phyloP scores from a whole-genome alignment of 1,139 yeast genomes.

The Wickerhamomyces sp. region DNA sequence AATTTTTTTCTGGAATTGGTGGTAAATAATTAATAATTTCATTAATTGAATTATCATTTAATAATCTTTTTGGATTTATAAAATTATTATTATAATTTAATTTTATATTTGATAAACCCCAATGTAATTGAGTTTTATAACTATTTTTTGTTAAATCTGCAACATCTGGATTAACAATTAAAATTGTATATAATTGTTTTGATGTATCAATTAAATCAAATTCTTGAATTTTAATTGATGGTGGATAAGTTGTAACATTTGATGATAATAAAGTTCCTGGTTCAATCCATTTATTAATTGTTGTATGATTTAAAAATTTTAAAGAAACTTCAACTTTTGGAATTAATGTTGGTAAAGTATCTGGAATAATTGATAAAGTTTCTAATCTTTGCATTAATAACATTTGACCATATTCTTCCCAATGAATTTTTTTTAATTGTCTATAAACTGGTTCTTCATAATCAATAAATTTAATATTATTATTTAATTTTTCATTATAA shows the following conservation, averaged over 20 bases:
- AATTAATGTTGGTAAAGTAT: slow-evolving; percentile 84
- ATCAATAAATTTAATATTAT: slow-evolving; percentile 48
- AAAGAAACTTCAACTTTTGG: slow-evolving; percentile 76
- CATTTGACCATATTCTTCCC: slow-evolving; percentile 69
- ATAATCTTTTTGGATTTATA: slow-evolving; percentile 42
- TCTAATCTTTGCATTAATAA: slow-evolving; percentile 86
- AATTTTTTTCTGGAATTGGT: slow-evolving; percentile 85
- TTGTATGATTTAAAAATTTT: slow-evolving; percentile 66
- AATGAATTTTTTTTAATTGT: slow-evolving; percentile 57
- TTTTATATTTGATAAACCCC: slow-evolving; percentile 70
- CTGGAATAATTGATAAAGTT: slow-evolving; percentile 82
- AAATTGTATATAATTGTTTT: slow-evolving; percentile 58
- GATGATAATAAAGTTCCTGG: slow-evolving; percentile 79
- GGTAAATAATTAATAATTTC: slow-evolving; percentile 68
- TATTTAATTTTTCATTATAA: slow-evolving; percentile 32
- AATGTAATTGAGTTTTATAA: slow-evolving; percentile 68
- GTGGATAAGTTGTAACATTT: slow-evolving; percentile 67
- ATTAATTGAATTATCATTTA: slow-evolving; percentile 22
- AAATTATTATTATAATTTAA: slow-evolving; percentile 55
- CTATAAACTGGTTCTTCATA: slow-evolving; percentile 76
- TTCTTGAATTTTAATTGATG: slow-evolving; percentile 70
- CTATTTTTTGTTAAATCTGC: slow-evolving; percentile 72
- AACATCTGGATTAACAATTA: slow-evolving; percentile 87
- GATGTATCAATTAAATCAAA: slow-evolving; percentile 46
- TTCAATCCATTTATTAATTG: slow-evolving; percentile 59